Percentiles rank a stretch among this genome's conserved stretches.
These are phyloP conservation scores for Aspergillus transmontanensis DNA, from an alignment of 2,329 filamentous ascomycete genomes.

Conservation along the genomic window DNA sequence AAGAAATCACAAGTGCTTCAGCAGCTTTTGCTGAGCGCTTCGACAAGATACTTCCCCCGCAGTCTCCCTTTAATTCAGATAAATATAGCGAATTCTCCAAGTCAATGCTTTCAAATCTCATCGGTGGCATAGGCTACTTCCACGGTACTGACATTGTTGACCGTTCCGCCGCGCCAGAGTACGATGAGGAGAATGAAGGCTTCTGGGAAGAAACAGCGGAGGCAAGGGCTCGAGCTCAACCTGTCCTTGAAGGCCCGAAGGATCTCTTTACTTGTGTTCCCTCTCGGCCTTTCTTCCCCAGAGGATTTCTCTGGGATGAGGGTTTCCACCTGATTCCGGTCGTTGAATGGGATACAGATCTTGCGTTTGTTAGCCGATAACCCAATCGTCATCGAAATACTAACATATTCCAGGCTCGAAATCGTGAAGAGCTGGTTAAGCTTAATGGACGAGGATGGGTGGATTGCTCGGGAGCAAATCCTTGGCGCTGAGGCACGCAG, in stretches of 20 bases:
- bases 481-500: slow-evolving; percentile 87
- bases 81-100: slow-evolving; percentile 80
- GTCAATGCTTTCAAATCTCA: slow-evolving; percentile 89
- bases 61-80: slow-evolving; percentile 72
- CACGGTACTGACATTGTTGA: slow-evolving; percentile 86
- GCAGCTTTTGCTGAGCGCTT: slow-evolving; percentile 76
- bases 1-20: slow-evolving; percentile 67
- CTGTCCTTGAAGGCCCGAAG: slow-evolving; percentile 75
- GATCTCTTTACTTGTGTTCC: slow-evolving; percentile 91
- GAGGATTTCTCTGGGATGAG: slow-evolving; percentile 97
- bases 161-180: slow-evolving; percentile 86
- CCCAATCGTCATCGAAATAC: slow-evolving; percentile 4
- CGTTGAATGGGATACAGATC: slow-evolving; percentile 89
- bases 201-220: slow-evolving; percentile 93
- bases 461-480: slow-evolving; percentile 97
- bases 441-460: slow-evolving; percentile 93
- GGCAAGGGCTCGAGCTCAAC: slow-evolving; percentile 69
- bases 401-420: slow-evolving; percentile 57
- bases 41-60: slow-evolving; percentile 68
- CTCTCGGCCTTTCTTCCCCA: slow-evolving; percentile 91
- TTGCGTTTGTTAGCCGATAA: slow-evolving; percentile 58
- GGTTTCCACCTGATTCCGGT: slow-evolving; percentile 93
- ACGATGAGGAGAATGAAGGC: slow-evolving; percentile 91
- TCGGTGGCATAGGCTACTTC: slow-evolving; percentile 95
- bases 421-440: slow-evolving; percentile 96